Evolutionary conservation across 2,329 filamentous ascomycete species (phyloP), one percentile per base, ranked within the genome.

Genomic region (Atkinsonella hypoxylon): DNA sequence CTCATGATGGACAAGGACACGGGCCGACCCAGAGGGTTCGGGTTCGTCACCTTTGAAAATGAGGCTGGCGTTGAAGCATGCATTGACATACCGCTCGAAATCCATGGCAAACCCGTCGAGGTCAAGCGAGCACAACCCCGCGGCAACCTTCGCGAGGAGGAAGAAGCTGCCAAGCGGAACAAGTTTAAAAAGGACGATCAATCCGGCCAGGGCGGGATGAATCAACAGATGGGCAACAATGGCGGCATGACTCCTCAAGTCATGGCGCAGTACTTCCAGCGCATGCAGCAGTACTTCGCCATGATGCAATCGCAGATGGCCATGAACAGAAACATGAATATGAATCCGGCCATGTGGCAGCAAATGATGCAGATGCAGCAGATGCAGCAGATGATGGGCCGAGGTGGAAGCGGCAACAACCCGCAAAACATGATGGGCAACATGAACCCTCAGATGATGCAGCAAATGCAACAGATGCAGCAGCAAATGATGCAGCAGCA

Each of bases 1-100:
- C 81, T 98, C 2, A 98, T 98, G 93, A 98, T 98, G 83, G 93
- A 98, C 67, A 98, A 98, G 70, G 93, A 98, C 67, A 98, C 93
- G 1, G 93, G 93, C n/a, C 82, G 93, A 40, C 93, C 93, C 2
- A 80, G 93, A 63, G 93, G 93, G 1, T 98, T 98, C 62, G 93
- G 93, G 13, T 98, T 98, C 66, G 93, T 98, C 49, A 98, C 93
- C 0, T 98, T 98, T 60, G 93, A 98, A 69, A 94, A 85, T 58
- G 93, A 98, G 62, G 83, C 88, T 15, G 93, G 93, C 17, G 93
- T 98, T 43, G 93, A 98, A 57, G 86, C 87, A 34, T 95, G 90
- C 54, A 81, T 98, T 42, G 82, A 85, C 51, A 79, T 83, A 20
- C 87, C 89, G 15, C 78, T 98, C 12, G 88, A 93, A 64, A 97